phyloP scores from a whole-genome alignment of 345 rosid species.

The Ailanthus altissimus region DNA sequence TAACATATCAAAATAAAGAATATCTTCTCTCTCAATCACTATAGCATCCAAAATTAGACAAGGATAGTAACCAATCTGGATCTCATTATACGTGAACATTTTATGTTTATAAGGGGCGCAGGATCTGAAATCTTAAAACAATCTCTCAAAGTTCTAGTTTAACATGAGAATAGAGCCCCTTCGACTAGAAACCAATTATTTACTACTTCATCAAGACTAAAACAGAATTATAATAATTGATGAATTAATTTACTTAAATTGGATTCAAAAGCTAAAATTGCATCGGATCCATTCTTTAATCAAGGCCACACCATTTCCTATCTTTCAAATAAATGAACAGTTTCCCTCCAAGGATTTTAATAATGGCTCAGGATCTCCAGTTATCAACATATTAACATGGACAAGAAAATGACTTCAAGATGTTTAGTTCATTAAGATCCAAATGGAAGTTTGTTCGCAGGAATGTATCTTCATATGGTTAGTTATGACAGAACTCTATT shows the following conservation, averaged over 20 bases:
- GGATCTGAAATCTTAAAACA: neutral
- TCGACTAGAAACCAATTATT: neutral
- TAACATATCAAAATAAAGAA: neutral
- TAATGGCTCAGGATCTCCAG: neutral
- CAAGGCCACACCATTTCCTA: neutral
- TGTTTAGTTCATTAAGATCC: neutral
- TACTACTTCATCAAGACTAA: neutral
- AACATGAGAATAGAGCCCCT: neutral
- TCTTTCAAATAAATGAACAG: neutral
- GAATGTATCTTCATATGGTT: neutral
- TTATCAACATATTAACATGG: neutral
- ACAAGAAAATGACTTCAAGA: neutral
- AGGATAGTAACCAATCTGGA: neutral
- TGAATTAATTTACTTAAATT: too few species aligned
- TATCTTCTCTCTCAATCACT: neutral
- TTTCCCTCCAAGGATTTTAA: neutral
- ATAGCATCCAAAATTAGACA: slow-evolving; percentile 5
- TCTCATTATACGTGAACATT: neutral
- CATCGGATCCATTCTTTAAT: neutral
- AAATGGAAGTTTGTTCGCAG: neutral
- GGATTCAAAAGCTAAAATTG: neutral
- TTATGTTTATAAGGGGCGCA: neutral
- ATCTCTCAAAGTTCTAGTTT: neutral
- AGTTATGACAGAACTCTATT: neutral
- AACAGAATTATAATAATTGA: neutral